Base-by-base conservation (phyloP, 2,329 filamentous ascomycete genomes). In the Trichophyton rubrum region DNA sequence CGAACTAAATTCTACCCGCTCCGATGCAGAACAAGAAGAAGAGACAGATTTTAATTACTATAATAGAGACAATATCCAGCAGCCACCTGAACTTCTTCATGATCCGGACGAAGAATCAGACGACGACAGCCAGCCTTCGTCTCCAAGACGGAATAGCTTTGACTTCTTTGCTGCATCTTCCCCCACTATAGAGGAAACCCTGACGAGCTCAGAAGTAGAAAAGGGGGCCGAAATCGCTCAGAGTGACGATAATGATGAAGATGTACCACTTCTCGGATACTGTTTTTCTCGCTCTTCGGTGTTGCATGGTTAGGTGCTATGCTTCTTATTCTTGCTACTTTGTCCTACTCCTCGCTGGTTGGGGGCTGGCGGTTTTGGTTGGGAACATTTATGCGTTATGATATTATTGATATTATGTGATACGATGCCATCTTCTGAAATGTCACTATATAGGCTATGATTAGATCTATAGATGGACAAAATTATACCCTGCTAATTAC, bases 111-210 rank as follows among this genome's bases (percentile, higher is more conserved):
- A 75, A 5, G 75, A 79, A 59, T 85, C 83, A 1, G 87, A 90
- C 67, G 87, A 90, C 74, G 85, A 88, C 66, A 76, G 79, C 56
- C 78, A 89, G 83, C 88, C 88, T 6, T 86, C 85, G 20, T 88
- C 86, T 63, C 86, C 86, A 41, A 82, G 83, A 55, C 69, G 73
- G 63, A 65, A 80, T 30, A 72, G 79, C 40, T 75, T 89, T 59
- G 77, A 82, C 62, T 74, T 79, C 45, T 87, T 89, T 69, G 76
- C 80, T 53, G 43, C 20, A n/a, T 49, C 51, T 8, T 6, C 11
- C 3, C 15, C 13, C 20, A 11, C 22, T 11, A 13, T 30, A 35
- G 51, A 6, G 4, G 15, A 55, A 15, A 55, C 27, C 3, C 5
- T 55, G 15, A 35, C 51, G 9, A 55, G 30, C 24, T 13, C 30